phyloP scores from a whole-genome alignment of 1,284 basidiomycete species.

The Hypsizygus ulmarius region DNA sequence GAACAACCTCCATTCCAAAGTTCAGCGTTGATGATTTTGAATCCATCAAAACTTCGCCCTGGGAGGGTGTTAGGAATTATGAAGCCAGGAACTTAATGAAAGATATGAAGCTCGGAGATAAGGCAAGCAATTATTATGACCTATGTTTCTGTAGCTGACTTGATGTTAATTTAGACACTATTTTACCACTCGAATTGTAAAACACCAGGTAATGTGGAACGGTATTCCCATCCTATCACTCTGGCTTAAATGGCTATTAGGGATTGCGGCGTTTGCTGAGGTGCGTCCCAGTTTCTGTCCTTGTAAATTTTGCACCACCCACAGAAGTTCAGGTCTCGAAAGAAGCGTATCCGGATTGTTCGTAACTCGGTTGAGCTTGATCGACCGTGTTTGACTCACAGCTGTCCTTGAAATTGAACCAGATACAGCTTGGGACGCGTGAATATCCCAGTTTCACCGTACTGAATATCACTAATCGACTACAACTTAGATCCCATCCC shows the following conservation, averaged over 20 bases:
- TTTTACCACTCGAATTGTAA: conserved; percentile 96
- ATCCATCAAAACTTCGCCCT: conserved; percentile 67
- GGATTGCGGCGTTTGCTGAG: conserved; percentile 83
- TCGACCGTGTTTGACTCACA: conserved; percentile 15
- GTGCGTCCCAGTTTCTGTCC: conserved; percentile 35
- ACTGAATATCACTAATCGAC: conserved; percentile 6
- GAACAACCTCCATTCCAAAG: conserved; percentile 37
- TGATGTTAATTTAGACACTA: conserved; percentile 42
- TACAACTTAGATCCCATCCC: conserved; percentile 54
- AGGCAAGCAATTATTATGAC: conserved; percentile 40
- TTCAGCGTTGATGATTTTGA: conserved; percentile 93
- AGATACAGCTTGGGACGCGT: conserved; percentile 92
- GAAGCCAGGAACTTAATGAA: conserved; percentile 93
- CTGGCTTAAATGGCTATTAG: conserved; percentile 34
- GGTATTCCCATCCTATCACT: background rate
- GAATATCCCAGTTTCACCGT: conserved; percentile 28
- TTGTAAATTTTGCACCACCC: background rate
- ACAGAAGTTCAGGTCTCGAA: conserved; percentile 56
- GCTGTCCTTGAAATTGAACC: conserved; percentile 9
- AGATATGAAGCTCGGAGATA: conserved; percentile 84
- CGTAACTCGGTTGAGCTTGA: conserved; percentile 30
- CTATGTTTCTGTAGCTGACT: too few relatives aligned
- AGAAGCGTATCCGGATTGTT: conserved; percentile 89
- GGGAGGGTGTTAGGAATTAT: conserved; percentile 92
- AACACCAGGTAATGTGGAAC: conserved; percentile 58